phyloP scores from a whole-genome alignment of 768 basidiomycete species.

The Podaxis sp. region DNA sequence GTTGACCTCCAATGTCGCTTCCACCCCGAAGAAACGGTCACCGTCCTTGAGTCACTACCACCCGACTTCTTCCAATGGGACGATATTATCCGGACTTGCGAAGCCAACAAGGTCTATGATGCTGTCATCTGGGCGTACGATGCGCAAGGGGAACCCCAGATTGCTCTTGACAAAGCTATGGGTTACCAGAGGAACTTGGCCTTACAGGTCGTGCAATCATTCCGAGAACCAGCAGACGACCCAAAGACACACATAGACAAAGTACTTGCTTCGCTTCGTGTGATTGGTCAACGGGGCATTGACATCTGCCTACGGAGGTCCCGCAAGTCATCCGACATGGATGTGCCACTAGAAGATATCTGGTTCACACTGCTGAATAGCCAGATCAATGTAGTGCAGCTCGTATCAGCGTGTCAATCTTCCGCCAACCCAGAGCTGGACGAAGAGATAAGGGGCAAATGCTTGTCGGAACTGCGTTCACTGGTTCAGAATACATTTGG shows the following conservation, averaged over 20 bases:
- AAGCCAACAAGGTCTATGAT: constrained; percentile 63
- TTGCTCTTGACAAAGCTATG: constrained; percentile 69
- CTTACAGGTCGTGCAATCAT: constrained; percentile 40
- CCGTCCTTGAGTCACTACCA: constrained; percentile 58
- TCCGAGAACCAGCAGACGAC: constrained; percentile 39
- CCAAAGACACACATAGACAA: constrained; percentile 27
- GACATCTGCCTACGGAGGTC: constrained; percentile 73
- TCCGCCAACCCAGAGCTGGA: constrained; percentile 1
- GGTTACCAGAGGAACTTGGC: constrained; percentile 40
- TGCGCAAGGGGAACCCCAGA: constrained; percentile 57
- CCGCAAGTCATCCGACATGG: constrained; percentile 34
- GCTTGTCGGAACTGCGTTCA: constrained; percentile 57
- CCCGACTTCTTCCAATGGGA: constrained; percentile 53
- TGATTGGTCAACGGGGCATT: constrained; percentile 61
- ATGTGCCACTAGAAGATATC: constrained; percentile 70
- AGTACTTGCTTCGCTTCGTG: constrained; percentile 50
- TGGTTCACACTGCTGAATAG: constrained; percentile 87
- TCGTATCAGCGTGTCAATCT: constrained; percentile 47
- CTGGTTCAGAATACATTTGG: constrained; percentile 85
- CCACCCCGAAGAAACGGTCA: constrained; percentile 62
- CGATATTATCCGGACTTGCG: constrained; percentile 61
- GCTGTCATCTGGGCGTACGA: constrained; percentile 84
- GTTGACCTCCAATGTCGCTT: constrained; percentile 72
- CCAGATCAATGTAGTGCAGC: constrained; percentile 79
- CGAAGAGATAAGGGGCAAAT: constrained; percentile 9